Percentiles rank a stretch among this genome's conserved stretches.
phyloP scores from a whole-genome alignment of 257 asterid genomes.

The Rhazya stricta region DNA sequence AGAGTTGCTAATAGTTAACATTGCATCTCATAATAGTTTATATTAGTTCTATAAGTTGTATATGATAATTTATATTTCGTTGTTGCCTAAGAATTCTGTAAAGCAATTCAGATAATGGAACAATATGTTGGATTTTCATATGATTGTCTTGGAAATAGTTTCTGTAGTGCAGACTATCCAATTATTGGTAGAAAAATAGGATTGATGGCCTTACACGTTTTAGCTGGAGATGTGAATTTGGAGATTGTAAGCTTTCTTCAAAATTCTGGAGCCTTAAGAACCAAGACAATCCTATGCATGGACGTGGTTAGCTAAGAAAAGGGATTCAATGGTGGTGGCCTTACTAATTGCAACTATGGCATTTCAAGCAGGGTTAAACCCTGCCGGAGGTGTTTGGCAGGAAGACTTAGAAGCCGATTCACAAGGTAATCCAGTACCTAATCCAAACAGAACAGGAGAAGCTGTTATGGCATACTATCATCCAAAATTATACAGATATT shows the following conservation, averaged over 20 bases:
- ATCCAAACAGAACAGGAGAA: conserved; percentile 36
- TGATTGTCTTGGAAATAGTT: neutral
- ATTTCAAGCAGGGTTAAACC: conserved; percentile 26
- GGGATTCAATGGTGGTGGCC: conserved; percentile 17
- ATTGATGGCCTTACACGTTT: conserved; percentile 6
- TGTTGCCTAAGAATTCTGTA: too few relatives aligned
- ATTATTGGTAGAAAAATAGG: conserved; percentile 6
- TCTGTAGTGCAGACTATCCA: conserved; percentile 7
- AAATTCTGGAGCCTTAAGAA: neutral
- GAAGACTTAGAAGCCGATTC: neutral
- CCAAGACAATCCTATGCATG: neutral
- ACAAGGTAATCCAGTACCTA: neutral
- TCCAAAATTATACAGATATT: conserved; percentile 21
- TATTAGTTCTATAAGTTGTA: too few relatives aligned
- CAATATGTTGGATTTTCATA: neutral
- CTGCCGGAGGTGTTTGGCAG: conserved; percentile 28
- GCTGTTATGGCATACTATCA: conserved; percentile 40
- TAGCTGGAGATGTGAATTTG: neutral
- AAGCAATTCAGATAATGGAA: neutral
- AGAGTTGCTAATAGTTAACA: neutral
- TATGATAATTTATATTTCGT: too few relatives aligned
- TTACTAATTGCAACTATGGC: conserved; percentile 18
- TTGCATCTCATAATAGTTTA: too few relatives aligned
- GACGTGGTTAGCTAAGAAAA: conserved; percentile 12
- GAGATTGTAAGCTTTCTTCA: conserved; percentile 8